Conservation (phyloP, 495 filamentous ascomycete species). For the Podospora comata region DNA sequence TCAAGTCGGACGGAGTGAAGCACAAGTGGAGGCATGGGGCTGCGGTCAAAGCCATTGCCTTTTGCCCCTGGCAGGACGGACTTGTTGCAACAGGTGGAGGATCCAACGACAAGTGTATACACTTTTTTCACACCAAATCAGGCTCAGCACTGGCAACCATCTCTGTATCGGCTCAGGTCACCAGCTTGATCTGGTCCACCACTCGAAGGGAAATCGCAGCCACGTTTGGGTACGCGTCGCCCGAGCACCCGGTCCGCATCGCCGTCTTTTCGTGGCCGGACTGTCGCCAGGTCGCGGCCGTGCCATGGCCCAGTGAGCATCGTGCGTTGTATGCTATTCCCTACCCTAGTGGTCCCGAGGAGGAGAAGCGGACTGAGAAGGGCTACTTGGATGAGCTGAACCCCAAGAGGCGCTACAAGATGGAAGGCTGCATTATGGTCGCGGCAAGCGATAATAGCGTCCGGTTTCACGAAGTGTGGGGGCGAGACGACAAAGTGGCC, state of each 20-base stretch:
- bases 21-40: conserved; percentile 77
- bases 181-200: conserved; percentile 85
- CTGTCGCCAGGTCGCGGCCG: conserved; percentile 80
- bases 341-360: conserved; percentile 58
- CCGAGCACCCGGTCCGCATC: conserved; percentile 85
- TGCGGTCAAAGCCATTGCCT: conserved; percentile 94
- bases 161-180: conserved; percentile 89
- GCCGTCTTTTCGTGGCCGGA: conserved; percentile 96
- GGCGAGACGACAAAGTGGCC: conserved; percentile 53
- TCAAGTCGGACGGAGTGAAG: conserved; percentile 55
- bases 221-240: conserved; percentile 93
- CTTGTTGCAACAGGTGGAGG: conserved; percentile 90
- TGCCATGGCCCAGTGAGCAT: conserved; percentile 84
- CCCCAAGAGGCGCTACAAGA: conserved; percentile 52
- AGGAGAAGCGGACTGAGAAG: conserved; percentile 15
- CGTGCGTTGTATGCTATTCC: conserved; percentile 72
- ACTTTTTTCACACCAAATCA: conserved; percentile 87
- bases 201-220: conserved; percentile 84
- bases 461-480: conserved; percentile 96
- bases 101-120: conserved; percentile 89
- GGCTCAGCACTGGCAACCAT: conserved; percentile 87
- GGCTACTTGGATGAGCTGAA: conserved; percentile 8
- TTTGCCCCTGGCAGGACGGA: conserved; percentile 90
- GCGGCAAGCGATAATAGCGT: conserved; percentile 92
- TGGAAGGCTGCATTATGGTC: conserved; percentile 90